Conservation (phyloP, 1,139 yeast species). For the Suhomyces chickasaworum region DNA sequence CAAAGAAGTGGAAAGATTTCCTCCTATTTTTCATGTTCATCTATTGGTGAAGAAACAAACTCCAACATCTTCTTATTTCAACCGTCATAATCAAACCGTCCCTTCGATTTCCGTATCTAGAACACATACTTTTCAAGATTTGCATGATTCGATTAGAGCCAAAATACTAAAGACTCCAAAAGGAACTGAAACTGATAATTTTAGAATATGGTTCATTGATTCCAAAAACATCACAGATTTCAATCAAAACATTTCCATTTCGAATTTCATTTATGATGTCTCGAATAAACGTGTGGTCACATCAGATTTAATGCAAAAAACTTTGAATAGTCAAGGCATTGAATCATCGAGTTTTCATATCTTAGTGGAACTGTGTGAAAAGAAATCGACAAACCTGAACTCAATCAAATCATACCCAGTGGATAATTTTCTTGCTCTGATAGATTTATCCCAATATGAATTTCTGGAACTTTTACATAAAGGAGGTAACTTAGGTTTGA, state of each 20-base stretch:
- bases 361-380: conserved; percentile 36
- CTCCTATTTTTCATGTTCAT: conserved; percentile 55
- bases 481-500: conserved; percentile 59
- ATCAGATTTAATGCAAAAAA: conserved; percentile 25
- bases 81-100: conserved; percentile 6
- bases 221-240: conserved; percentile 26
- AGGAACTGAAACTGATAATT: conserved; percentile 6
- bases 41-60: conserved; percentile 37
- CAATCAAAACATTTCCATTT: conserved; percentile 28
- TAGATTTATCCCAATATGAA: conserved; percentile 23
- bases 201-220: conserved; percentile 45
- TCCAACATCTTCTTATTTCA: conserved; percentile 15
- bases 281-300: conserved; percentile 34
- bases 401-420: conserved; percentile 29
- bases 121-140: conserved; percentile 38
- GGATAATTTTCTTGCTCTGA: conserved; percentile 26
- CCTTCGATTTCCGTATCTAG: conserved; percentile 29
- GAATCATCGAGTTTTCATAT: conserved; percentile 32
- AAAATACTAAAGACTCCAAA: conserved; percentile 22
- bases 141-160: conserved; percentile 30
- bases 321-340: conserved; percentile 38
- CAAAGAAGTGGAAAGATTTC: conserved; percentile 53
- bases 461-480: conserved; percentile 16
- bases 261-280: conserved; percentile 35
- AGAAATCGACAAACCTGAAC: conserved; percentile 8